Conservation (phyloP, 2,329 filamentous ascomycete genomes). For the Pseudocercospora cruenta region DNA sequence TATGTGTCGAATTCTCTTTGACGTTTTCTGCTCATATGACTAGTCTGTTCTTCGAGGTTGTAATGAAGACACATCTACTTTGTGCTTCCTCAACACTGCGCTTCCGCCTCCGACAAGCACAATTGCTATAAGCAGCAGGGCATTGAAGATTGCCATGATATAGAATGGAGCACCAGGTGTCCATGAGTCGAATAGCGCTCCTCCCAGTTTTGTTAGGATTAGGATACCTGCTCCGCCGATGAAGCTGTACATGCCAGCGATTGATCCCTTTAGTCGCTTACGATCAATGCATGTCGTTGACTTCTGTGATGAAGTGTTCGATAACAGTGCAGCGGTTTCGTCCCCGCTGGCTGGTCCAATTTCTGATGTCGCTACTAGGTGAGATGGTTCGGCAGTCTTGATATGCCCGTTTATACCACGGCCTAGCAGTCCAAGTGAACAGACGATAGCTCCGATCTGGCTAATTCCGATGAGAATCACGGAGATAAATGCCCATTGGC, state of each 20-base stretch:
- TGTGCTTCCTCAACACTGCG: slow-evolving; percentile 19
- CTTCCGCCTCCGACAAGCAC: slow-evolving; percentile 31
- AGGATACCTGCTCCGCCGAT: slow-evolving; percentile 89
- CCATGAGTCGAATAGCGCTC: slow-evolving; percentile 77
- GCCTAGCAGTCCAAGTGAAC: slow-evolving; percentile 85
- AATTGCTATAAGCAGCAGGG: slow-evolving; percentile 61
- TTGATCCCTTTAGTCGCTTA: slow-evolving; percentile 80
- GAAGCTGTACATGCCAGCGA: slow-evolving; percentile 91
- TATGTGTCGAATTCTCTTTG: too few species aligned
- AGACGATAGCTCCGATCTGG: slow-evolving; percentile 96
- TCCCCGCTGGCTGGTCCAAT: slow-evolving; percentile 17
- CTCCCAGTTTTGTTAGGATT: slow-evolving; percentile 87
- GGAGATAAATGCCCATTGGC: slow-evolving; percentile 61
- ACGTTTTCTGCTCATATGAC: neutral
- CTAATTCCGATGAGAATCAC: slow-evolving; percentile 84
- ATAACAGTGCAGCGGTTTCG: slow-evolving; percentile 36
- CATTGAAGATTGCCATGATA: slow-evolving; percentile 91
- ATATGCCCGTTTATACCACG: slow-evolving; percentile 67
- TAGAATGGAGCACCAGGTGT: slow-evolving; percentile 84
- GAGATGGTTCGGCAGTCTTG: slow-evolving; percentile 26
- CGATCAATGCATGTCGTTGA: slow-evolving; percentile 23
- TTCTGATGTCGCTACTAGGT: slow-evolving; percentile 1
- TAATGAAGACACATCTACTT: neutral
- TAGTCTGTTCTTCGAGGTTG: neutral
- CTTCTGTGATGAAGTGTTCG: neutral